phyloP scores from a whole-genome alignment of 768 basidiomycete species.

The Auricularia sp. region DNA sequence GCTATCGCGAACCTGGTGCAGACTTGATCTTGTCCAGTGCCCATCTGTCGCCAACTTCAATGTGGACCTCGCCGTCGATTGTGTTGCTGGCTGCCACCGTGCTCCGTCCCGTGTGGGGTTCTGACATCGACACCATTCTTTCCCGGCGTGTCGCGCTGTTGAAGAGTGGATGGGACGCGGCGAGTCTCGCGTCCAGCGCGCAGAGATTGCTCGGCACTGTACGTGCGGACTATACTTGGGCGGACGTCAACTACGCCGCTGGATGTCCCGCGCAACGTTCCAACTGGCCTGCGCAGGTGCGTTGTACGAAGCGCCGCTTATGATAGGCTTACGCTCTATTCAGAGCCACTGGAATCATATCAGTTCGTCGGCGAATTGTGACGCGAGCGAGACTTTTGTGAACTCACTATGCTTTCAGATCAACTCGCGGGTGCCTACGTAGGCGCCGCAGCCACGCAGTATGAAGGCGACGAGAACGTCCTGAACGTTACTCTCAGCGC shows the following conservation, averaged over 20 bases:
- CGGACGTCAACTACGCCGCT: slow-evolving; percentile 47
- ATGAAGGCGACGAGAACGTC: slow-evolving; percentile 30
- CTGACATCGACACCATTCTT: neutral
- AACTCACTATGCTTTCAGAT: slow-evolving; percentile 20
- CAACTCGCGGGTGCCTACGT: slow-evolving; percentile 49
- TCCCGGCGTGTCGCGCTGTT: neutral
- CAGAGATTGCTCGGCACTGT: slow-evolving; percentile 4
- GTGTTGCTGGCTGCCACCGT: neutral
- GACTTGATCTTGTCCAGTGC: neutral
- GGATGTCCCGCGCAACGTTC: slow-evolving; percentile 53
- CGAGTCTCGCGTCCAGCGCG: neutral
- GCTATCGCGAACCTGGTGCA: too few relatives aligned
- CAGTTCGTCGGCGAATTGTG: slow-evolving; percentile 8
- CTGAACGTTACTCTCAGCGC: slow-evolving; percentile 34
- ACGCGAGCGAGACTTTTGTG: neutral
- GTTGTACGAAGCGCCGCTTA: neutral
- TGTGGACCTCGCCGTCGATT: neutral
- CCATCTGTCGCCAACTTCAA: neutral
- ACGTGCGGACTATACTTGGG: slow-evolving; percentile 13
- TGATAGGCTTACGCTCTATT: neutral
- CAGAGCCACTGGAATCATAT: neutral
- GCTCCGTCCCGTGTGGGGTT: neutral
- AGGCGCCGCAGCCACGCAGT: slow-evolving; percentile 38
- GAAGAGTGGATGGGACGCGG: neutral
- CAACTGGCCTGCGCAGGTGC: slow-evolving; percentile 52